A percentile compares a stretch with the other conserved stretches of the same genome.
Evolutionary conservation across 257 asterid species (phyloP).

Genomic region (Solanum dulcamara): DNA sequence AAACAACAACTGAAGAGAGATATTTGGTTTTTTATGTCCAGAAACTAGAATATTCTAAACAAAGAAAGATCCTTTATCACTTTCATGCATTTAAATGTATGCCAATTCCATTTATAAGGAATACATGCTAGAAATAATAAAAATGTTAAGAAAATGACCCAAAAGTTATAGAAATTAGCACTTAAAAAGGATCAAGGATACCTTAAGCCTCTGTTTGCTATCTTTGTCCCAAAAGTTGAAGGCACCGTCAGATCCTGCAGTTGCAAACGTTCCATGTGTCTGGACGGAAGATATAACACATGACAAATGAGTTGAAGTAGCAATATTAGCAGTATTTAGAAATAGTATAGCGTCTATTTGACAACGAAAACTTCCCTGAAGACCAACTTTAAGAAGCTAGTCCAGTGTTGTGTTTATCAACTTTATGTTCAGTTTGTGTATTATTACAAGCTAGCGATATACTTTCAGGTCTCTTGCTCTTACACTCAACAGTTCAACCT

Average conservation of each 20-base stretch:
- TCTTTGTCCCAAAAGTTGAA: slow-evolving; percentile 97
- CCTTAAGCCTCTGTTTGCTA: slow-evolving; percentile 97
- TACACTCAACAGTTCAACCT: not conserved
- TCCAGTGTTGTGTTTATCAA: not conserved
- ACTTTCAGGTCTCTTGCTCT: not conserved
- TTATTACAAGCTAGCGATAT: not conserved
- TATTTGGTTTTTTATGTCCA: not conserved
- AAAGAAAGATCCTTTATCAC: not conserved
- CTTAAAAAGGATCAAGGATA: slow-evolving; percentile 6
- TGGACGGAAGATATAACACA: slow-evolving; percentile 12
- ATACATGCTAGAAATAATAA: not conserved
- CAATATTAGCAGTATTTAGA: not conserved
- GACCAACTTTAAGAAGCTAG: not conserved
- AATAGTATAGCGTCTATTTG: not conserved
- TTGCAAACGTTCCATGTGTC: slow-evolving; percentile 87
- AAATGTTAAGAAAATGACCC: not conserved
- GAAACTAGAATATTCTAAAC: not conserved
- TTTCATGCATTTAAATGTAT: not conserved
- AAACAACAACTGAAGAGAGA: not conserved
- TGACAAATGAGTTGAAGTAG: not conserved
- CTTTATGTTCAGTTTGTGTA: not conserved
- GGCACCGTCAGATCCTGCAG: slow-evolving; percentile 95
- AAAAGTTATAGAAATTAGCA: not conserved
- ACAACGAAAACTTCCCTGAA: not conserved
- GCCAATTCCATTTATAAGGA: not conserved